Evolutionary conservation across 169 alveolate genomes (phyloP), one percentile per base, ranked within the genome.

Genomic region (Cryptosporidium tyzzeri): DNA sequence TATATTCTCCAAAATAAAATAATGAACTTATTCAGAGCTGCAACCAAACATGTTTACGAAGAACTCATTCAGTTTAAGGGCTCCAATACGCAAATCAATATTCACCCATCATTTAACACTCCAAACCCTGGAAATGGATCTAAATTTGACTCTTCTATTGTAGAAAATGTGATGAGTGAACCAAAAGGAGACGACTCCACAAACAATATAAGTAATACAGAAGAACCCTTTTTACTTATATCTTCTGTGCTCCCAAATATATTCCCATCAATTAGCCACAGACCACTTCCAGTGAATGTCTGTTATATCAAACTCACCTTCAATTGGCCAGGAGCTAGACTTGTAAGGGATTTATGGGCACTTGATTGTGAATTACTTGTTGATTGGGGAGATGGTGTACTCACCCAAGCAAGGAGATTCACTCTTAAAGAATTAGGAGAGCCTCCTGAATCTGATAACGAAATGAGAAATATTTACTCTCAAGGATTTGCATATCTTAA

Each of bases 371-470:
- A 92, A 73, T 70, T 92, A 37, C 86, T 92, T 9, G 94, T 92
- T n/a, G 94, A 92, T 23, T 92, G 94, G 94, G 94, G 94, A 12
- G 94, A 92, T 31, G 92, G 92, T 21, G 85, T 92, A 10, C 70
- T 92, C 33, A 92, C 91, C 12, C 94, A 92, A 71, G 94, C 94
- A 6, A 68, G 91, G 44, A 92, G 92, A 69, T 92, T 91, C 62
- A 92, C 94, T 2, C 65, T 92, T 1, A 92, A 75, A 62, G 94
- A 92, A 48, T 71, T 87, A 8, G 92, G 91, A 44, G 86, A 86
- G 53, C 84, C 84, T 48, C 53, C 93, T 1, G 93, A 92, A 9
- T 86, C 92, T 0, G 94, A 92, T 39, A 51, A 74, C 10, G 86
- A 84, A 31, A 75, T 92, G 85, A 69, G 94, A 71, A 92, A 92